A percentile compares a stretch with the other conserved stretches of the same genome.
Conservation (phyloP, 2,329 filamentous ascomycete genomes). For the Dothideomycetes sp. region DNA sequence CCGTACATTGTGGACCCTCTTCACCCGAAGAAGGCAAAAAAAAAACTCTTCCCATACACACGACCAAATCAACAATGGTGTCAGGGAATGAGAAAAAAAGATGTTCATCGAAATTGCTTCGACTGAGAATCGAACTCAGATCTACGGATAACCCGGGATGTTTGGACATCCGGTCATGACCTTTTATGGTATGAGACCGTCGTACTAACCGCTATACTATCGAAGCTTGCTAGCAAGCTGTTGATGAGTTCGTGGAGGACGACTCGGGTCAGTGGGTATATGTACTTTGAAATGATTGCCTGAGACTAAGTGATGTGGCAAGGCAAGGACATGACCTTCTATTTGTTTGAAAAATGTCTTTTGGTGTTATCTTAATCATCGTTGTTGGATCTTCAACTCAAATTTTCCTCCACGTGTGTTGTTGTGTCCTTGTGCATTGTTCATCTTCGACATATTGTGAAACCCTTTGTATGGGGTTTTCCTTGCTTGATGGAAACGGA, state of each 20-base stretch:
- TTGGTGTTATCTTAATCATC: neutral
- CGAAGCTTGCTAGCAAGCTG: no score
- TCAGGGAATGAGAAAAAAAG: no score
- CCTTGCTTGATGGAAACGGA: no score
- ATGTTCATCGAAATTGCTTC: no score
- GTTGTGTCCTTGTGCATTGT: no score
- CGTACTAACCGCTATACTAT: constrained; percentile 4
- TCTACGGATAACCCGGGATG: neutral
- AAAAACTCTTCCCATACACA: no score
- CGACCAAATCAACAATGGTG: no score
- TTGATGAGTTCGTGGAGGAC: neutral
- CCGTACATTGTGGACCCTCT: no score
- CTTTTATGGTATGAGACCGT: neutral
- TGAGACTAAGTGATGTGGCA: neutral
- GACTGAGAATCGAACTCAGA: constrained; percentile 6
- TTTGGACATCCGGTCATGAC: neutral
- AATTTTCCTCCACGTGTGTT: neutral
- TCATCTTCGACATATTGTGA: no score
- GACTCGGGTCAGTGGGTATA: neutral
- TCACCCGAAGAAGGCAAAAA: no score
- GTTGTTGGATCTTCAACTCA: neutral
- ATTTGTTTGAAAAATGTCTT: neutral
- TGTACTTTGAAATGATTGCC: neutral
- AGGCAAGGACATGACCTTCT: neutral
- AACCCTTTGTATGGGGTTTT: no score